Percentiles rank a stretch among this genome's conserved stretches.
Evolutionary conservation across 2,329 filamentous ascomycete genomes (phyloP).

Genomic region (Stagonosporopsis vannaccii): DNA sequence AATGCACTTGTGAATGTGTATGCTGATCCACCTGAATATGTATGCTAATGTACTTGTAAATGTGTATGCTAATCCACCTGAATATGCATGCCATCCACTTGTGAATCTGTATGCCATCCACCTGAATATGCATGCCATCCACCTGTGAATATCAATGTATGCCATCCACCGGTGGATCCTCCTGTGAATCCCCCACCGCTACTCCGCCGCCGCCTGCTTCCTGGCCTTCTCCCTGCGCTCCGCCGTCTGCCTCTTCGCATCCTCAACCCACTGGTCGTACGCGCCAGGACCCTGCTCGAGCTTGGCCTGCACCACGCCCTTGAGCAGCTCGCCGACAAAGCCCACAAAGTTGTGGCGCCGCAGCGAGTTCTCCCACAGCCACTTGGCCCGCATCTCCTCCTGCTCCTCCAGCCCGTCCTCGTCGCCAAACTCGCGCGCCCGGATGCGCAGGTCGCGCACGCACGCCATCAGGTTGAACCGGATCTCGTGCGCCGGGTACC

Average conservation of each 20-base stretch:
- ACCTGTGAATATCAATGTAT: no score
- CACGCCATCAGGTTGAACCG: slow-evolving; percentile 95
- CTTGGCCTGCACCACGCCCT: slow-evolving; percentile 81
- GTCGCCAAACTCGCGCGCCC: slow-evolving; percentile 84
- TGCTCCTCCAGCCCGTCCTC: slow-evolving; percentile 78
- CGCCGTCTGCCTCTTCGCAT: slow-evolving; percentile 67
- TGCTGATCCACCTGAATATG: no score
- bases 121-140: no score
- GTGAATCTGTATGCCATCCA: no score
- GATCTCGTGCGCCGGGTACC: slow-evolving; percentile 88
- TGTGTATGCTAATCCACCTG: no score
- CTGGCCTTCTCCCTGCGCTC: slow-evolving; percentile 56
- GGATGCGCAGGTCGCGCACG: slow-evolving; percentile 80
- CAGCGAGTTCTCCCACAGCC: slow-evolving; percentile 95
- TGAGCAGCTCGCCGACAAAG: slow-evolving; percentile 88
- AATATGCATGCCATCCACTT: no score
- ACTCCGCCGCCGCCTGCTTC: slow-evolving; percentile 44
- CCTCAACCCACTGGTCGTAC: slow-evolving; percentile 77
- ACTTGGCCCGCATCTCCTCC: slow-evolving; percentile 81
- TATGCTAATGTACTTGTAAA: no score
- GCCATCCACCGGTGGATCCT: no score
- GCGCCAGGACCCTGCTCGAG: slow-evolving; percentile 68
- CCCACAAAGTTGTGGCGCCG: slow-evolving; percentile 95
- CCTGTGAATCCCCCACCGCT: slow-evolving; percentile 11
- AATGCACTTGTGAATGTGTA: no score